Percentiles rank a stretch among this genome's conserved stretches.
These are phyloP conservation scores for Kondoa malvinella DNA, from an alignment of 768 basidiomycete species.

Conservation along the genomic window DNA sequence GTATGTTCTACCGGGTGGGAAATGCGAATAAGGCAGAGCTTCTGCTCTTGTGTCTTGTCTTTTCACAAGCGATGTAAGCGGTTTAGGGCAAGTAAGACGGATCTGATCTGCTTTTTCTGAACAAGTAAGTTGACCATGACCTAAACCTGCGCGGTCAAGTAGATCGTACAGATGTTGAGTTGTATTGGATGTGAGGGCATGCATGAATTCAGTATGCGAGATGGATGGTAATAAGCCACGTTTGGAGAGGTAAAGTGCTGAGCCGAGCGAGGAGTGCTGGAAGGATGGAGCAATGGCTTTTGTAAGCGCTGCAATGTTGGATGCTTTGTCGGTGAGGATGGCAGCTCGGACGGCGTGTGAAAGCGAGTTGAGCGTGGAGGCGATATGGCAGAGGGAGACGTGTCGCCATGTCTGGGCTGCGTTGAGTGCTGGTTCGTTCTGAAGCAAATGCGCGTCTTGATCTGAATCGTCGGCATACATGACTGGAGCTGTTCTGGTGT, in stretches of 20 bases:
- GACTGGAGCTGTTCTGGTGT: conserved; percentile 17
- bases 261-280: conserved; percentile 19
- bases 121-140: background rate
- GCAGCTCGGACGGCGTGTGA: conserved; percentile 3
- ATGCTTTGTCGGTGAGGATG: background rate
- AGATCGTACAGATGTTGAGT: background rate
- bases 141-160: background rate
- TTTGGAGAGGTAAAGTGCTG: conserved; percentile 17
- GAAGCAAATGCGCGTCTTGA: background rate
- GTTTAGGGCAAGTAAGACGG: background rate
- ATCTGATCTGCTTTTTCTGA: background rate
- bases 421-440: conserved; percentile 10
- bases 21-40: conserved; percentile 19
- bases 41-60: conserved; percentile 12
- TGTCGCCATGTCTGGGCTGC: conserved; percentile 18
- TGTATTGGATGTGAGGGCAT: background rate
- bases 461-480: background rate
- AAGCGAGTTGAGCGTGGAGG: conserved; percentile 16
- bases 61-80: background rate
- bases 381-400: conserved; percentile 21
- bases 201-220: conserved; percentile 11
- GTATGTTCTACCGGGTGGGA: conserved; percentile 22
- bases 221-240: conserved; percentile 8
- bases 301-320: conserved; percentile 5
- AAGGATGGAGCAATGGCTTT: conserved; percentile 18